These are phyloP conservation scores for Plasmopara viticola DNA, from an alignment of 352 stramenopile species.

Conservation along the genomic window DNA sequence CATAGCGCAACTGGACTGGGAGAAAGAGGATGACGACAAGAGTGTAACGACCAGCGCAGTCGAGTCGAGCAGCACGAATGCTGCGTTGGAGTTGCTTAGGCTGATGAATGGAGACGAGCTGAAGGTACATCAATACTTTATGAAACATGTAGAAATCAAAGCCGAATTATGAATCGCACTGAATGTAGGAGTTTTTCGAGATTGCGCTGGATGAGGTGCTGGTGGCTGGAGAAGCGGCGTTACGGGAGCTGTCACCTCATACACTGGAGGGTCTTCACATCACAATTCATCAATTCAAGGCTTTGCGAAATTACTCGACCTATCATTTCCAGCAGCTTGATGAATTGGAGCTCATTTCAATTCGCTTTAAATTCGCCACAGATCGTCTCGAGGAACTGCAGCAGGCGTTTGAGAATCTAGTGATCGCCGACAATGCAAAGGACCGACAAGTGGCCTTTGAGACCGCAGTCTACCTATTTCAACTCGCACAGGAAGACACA, in stretches of 20 bases:
- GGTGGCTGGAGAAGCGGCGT: slow-evolving; percentile 34
- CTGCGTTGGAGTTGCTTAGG: slow-evolving; percentile 57
- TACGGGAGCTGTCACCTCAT: slow-evolving; percentile 51
- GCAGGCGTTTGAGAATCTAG: slow-evolving; percentile 54
- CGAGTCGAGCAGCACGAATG: slow-evolving; percentile 45
- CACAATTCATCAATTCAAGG: slow-evolving; percentile 41
- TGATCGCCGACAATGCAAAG: slow-evolving; percentile 43
- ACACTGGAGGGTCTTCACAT: slow-evolving; percentile 39
- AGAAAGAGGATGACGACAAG: slow-evolving; percentile 28
- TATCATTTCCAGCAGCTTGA: slow-evolving; percentile 53
- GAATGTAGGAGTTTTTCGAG: slow-evolving; percentile 57
- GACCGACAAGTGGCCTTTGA: slow-evolving; percentile 56
- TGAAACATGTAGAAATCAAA: slow-evolving; percentile 1
- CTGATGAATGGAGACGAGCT: slow-evolving; percentile 65
- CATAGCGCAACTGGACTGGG: slow-evolving; percentile 26
- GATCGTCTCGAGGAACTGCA: slow-evolving; percentile 62
- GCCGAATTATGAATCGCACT: no score
- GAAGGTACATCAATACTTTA: slow-evolving; percentile 29
- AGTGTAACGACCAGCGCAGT: slow-evolving; percentile 47
- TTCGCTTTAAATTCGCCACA: slow-evolving; percentile 47
- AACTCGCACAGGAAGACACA: slow-evolving; percentile 49
- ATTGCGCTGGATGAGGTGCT: slow-evolving; percentile 57
- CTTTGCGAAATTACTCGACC: slow-evolving; percentile 35
- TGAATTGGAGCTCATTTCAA: slow-evolving; percentile 27
- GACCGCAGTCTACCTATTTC: slow-evolving; percentile 51